These are phyloP conservation scores for Solanum raphanifolium DNA, from an alignment of 257 asterid species.

Conservation along the genomic window DNA sequence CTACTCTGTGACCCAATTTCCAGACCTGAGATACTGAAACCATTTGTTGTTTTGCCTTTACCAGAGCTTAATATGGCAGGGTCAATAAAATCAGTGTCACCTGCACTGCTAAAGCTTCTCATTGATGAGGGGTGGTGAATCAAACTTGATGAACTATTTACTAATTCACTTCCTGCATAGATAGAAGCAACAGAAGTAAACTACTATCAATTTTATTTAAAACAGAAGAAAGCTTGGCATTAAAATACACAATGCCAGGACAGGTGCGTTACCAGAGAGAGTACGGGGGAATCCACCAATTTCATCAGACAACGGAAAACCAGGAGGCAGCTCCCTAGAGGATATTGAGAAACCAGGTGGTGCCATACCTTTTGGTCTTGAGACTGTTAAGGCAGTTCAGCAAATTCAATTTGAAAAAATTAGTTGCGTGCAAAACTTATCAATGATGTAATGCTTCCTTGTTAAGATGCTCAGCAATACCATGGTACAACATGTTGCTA, in stretches of 20 bases:
- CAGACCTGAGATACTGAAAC: conserved; percentile 20
- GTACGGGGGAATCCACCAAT: conserved; percentile 26
- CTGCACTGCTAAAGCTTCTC: conserved; percentile 23
- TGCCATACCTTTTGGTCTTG: conserved; percentile 52
- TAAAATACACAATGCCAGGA: not conserved
- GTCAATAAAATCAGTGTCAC: conserved; percentile 37
- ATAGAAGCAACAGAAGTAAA: not conserved
- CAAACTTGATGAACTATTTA: conserved; percentile 23
- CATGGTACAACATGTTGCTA: not conserved
- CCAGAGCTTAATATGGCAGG: conserved; percentile 39
- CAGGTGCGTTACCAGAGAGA: conserved; percentile 39
- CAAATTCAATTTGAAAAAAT: not conserved
- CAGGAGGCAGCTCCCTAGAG: conserved; percentile 78
- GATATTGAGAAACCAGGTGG: conserved; percentile 80
- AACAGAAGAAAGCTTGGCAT: not conserved
- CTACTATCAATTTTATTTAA: not conserved
- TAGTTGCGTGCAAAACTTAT: not conserved
- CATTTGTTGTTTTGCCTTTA: conserved; percentile 31
- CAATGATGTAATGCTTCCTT: not conserved
- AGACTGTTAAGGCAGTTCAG: conserved; percentile 28
- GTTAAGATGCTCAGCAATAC: not conserved
- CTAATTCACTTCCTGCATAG: conserved; percentile 41
- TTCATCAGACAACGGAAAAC: conserved; percentile 53
- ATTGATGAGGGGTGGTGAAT: conserved; percentile 32
- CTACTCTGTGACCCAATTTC: conserved; percentile 28